Conservation (phyloP, 2,329 filamentous ascomycete genomes). For the Graphilbum fragrans region DNA sequence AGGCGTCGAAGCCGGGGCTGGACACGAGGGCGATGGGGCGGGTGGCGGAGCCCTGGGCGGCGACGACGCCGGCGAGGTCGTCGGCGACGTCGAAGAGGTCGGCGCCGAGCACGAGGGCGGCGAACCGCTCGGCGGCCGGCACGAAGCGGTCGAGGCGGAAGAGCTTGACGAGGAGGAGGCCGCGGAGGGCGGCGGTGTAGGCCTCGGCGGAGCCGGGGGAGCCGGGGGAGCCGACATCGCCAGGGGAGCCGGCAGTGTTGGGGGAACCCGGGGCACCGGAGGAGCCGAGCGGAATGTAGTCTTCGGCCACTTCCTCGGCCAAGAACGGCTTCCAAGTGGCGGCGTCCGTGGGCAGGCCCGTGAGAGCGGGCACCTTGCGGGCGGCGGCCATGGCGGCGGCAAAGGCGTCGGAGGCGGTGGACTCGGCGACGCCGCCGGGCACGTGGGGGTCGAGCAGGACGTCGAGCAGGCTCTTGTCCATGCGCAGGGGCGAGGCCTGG, state of each 20-base stretch:
- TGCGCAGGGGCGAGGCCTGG: constrained; percentile 89
- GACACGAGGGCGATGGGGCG: constrained; percentile 87
- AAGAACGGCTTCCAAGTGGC: constrained; percentile 74
- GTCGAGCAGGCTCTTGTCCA: constrained; percentile 86
- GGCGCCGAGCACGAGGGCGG: constrained; percentile 71
- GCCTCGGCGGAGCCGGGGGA: not conserved
- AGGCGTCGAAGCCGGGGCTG: constrained; percentile 92
- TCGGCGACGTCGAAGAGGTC: constrained; percentile 74
- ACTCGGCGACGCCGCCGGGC: constrained; percentile 26
- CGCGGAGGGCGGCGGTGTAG: constrained; percentile 54
- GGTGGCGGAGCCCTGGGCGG: constrained; percentile 72
- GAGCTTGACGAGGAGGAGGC: constrained; percentile 83
- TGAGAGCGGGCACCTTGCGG: constrained; percentile 59
- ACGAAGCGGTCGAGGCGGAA: constrained; percentile 95
- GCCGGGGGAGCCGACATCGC: not conserved
- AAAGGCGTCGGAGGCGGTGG: constrained; percentile 24
- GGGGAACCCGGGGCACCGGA: constrained; percentile 15
- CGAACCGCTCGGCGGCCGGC: constrained; percentile 83
- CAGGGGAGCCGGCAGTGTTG: constrained; percentile 23
- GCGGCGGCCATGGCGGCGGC: constrained; percentile 59
- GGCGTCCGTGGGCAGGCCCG: constrained; percentile 48
- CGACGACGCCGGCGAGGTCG: constrained; percentile 74
- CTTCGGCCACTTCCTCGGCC: constrained; percentile 74
- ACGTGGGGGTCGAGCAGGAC: constrained; percentile 68
- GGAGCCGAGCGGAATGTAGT: constrained; percentile 50